Evolutionary conservation across 768 basidiomycete species (phyloP), one percentile per base, ranked within the genome.

Genomic region (Suillus variegatus): DNA sequence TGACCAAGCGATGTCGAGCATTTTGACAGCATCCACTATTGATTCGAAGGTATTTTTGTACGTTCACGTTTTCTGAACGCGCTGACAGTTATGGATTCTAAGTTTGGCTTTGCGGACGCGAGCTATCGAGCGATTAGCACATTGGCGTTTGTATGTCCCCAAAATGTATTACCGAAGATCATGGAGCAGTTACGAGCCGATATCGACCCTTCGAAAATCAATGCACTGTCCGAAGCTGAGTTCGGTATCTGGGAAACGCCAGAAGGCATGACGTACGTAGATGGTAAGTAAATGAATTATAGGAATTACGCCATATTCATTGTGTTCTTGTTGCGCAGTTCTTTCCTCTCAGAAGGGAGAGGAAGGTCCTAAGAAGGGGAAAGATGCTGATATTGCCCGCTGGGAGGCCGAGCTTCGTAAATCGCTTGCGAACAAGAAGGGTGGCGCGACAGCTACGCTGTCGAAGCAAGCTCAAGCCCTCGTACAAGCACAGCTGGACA

Each of bases 401-500:
- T 99, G 97, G 97, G 97, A 99, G 67, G 91, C 89, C 35, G 96
- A 99, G 66, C 81, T 97, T n/a, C 87, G 95, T 12, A 89, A 92
- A 69, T 87, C 90, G 0, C 81, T 98, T 1, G 92, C 93, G 7
- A 86, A 79, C 63, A 98, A 98, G 80, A 94, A 93, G 74, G 84
- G 86, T 12, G 76, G 82, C 1, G 72, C 76, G 2, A 70, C 81
- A 2, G 79, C 77, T 7, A 80, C 81, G 1, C 76, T 98, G 20
- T 93, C 92, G 1, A 98, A 95, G 73, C 89, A 91, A 65, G 94
- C 97, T 65, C 88, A 91, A 66, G 89, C 87, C 0, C 83, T 94
- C n/a, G 86, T 99, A 14, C 84, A 90, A 60, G 88, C 88, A 4
- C 97, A 99, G 74, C 81, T 97, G 6, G 85, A 86, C 40, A 93